Evolutionary conservation across 2,329 filamentous ascomycete genomes (phyloP), one percentile per base, ranked within the genome.

Genomic region (Sarocladium kiliense): DNA sequence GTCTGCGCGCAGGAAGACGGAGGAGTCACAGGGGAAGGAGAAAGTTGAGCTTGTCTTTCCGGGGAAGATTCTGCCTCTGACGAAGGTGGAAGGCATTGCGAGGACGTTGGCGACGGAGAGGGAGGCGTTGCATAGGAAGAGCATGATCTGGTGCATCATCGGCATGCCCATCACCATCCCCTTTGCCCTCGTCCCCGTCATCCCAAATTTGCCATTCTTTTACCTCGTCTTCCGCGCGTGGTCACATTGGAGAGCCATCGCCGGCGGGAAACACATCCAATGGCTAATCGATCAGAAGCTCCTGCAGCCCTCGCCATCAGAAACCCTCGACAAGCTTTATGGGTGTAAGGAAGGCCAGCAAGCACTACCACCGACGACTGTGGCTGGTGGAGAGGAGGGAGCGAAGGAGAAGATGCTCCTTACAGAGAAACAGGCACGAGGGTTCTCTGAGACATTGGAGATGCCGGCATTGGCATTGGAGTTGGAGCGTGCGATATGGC

Each of bases 121-220:
- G 54, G 87, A 96, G 68, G 77, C 78, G 16, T 72, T 96, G 62
- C 93, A 99, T 71, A 83, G 81, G 62, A 84, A 80, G 63, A 85
- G 84, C 64, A 78, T 97, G 74, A 79, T 89, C 61, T 94, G 88
- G 83, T 96, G 89, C 66, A 76, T 94, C 57, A 71, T 89, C 26
- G 87, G 85, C 62, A 90, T 95, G 81, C 94, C 94, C 21, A 79
- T 97, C 54, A 87, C 88, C 51, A 81, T 85, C 1, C 94, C 94
- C 0, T 84, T 97, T 69, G 91, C 85, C 3, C 72, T 97, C 47
- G 75, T 99, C 42, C 94, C 94, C 45, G 67, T 97, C 91, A 80
- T 97, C 59, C 92, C 93, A 34, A 97, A 99, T 68, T 77, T 99
- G 12, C 94, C 94, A 18, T 97, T 97, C 77, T 97, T 97, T 77